Percentiles rank a stretch among this genome's conserved stretches.
Conservation (phyloP, 345 rosid genomes). For the Brassica incana region DNA sequence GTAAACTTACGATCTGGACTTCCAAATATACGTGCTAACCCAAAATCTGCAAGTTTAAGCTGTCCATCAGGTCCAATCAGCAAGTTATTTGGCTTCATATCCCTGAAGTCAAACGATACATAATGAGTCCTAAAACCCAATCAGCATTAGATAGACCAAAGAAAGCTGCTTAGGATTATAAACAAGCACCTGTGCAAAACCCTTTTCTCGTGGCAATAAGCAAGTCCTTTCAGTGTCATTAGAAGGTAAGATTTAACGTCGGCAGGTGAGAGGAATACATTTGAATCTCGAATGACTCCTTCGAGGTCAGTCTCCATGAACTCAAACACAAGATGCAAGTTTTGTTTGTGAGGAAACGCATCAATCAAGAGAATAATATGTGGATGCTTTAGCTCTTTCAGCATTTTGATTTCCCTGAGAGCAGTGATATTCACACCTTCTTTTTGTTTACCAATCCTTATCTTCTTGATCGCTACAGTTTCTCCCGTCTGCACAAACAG, state of each 20-base stretch:
- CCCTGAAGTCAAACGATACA: neutral
- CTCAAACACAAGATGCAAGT: neutral
- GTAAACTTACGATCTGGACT: neutral
- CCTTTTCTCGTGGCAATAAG: neutral
- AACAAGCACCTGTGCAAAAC: neutral
- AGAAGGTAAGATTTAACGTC: neutral
- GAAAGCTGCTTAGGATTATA: neutral
- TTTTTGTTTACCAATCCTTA: neutral
- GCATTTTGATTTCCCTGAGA: neutral
- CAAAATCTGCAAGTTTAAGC: neutral
- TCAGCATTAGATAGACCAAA: neutral
- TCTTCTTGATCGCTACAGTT: neutral
- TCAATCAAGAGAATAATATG: neutral
- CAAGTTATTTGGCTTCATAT: neutral
- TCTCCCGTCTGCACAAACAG: neutral
- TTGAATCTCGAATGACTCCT: neutral
- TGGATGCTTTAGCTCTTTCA: neutral
- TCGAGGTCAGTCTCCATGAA: slow-evolving; percentile 1
- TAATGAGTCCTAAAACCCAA: neutral
- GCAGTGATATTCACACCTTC: neutral
- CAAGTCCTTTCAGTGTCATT: neutral
- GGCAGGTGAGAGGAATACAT: neutral
- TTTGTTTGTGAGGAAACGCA: neutral
- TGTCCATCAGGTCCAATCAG: neutral
- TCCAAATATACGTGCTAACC: neutral